A percentile compares a stretch with the other conserved stretches of the same genome.
phyloP scores from a whole-genome alignment of 768 basidiomycete genomes.

The Panus rudis region DNA sequence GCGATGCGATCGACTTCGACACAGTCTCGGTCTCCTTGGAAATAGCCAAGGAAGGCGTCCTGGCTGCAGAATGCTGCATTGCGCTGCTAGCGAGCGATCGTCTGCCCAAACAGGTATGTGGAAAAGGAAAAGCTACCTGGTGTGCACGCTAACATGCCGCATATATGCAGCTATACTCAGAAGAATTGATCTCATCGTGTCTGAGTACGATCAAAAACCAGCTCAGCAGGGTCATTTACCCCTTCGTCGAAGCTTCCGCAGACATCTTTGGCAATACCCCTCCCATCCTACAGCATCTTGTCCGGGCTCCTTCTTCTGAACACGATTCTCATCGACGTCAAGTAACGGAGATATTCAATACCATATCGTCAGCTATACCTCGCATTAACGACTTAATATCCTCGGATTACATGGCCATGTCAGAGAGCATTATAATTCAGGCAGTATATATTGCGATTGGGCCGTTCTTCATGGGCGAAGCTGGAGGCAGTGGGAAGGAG shows the following conservation, averaged over 20 bases:
- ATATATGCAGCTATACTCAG: conserved; percentile 70
- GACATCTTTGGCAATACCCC: conserved; percentile 34
- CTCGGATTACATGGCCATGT: conserved; percentile 70
- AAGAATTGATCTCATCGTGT: conserved; percentile 83
- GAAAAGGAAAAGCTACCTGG: background rate
- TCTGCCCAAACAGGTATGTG: conserved; percentile 76
- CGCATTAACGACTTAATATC: conserved; percentile 69
- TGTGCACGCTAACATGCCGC: background rate
- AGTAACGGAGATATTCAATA: conserved; percentile 66
- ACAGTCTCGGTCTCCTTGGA: conserved; percentile 47
- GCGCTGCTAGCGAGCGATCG: conserved; percentile 72
- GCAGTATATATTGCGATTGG: conserved; percentile 91
- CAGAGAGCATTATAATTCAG: conserved; percentile 87
- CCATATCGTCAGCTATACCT: conserved; percentile 63
- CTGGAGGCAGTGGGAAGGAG: conserved; percentile 46
- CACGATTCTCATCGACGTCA: conserved; percentile 35
- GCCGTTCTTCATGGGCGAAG: conserved; percentile 87
- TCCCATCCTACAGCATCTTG: conserved; percentile 46
- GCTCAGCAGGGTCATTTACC: conserved; percentile 74
- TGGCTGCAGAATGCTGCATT: conserved; percentile 81
- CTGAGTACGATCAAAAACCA: conserved; percentile 73
- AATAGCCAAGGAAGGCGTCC: conserved; percentile 60
- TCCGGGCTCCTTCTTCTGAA: conserved; percentile 32
- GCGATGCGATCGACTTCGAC: conserved; percentile 19
- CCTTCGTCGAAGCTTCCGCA: conserved; percentile 66